Evolutionary conservation across 768 basidiomycete species (phyloP).

Genomic region (Tephrocybe sp.): DNA sequence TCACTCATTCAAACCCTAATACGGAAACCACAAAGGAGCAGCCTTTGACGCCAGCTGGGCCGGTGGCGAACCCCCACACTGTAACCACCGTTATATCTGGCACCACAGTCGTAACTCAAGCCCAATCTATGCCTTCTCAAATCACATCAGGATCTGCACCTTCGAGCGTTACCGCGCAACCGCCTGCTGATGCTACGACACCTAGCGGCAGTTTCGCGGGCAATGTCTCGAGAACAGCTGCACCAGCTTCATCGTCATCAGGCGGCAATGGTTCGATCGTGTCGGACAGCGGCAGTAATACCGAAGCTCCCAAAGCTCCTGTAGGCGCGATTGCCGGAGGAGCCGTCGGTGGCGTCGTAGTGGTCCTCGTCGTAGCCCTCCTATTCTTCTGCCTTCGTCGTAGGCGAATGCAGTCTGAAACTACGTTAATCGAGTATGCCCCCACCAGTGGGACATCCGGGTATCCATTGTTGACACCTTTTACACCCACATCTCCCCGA

Average conservation of each 20-base stretch:
- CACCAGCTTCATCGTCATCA: not conserved
- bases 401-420: not conserved
- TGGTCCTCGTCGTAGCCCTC: conserved; percentile 3
- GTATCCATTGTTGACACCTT: not conserved
- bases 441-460: not conserved
- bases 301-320: not conserved
- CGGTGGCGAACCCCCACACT: not conserved
- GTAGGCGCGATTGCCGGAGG: conserved; percentile 14
- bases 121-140: not conserved
- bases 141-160: not conserved
- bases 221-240: not conserved
- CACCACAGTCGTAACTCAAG: not conserved
- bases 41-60: not conserved
- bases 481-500: no score
- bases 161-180: not conserved
- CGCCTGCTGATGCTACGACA: not conserved
- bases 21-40: not conserved
- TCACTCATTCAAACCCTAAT: not conserved
- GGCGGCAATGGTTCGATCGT: not conserved
- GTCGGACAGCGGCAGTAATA: not conserved
- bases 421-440: not conserved
- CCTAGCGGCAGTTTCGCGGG: not conserved
- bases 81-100: not conserved
- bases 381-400: conserved; percentile 1
- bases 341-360: conserved; percentile 9